These are phyloP conservation scores for Adenanthera pavonina DNA, from an alignment of 306 rosid genomes.

Conservation along the genomic window DNA sequence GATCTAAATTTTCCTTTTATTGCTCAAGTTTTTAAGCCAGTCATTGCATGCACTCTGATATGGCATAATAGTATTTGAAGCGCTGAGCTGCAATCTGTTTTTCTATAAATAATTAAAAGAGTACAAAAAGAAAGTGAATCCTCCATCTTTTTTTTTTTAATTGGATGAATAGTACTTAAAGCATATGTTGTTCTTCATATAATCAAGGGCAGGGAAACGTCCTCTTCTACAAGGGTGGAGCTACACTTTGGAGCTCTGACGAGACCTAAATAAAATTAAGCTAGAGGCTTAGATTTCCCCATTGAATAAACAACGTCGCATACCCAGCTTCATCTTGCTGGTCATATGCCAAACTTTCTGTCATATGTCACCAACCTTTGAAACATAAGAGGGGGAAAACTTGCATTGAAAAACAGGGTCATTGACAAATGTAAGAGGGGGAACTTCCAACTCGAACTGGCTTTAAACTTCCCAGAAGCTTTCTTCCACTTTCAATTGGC, in stretches of 20 bases:
- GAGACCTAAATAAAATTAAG: neutral
- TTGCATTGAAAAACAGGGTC: conserved; percentile 30
- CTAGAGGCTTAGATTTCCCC: neutral
- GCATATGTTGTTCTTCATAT: conserved; percentile 29
- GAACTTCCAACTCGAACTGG: conserved; percentile 71
- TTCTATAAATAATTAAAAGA: neutral
- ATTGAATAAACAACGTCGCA: neutral
- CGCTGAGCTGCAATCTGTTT: neutral
- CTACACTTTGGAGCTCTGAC: neutral
- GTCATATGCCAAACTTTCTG: conserved; percentile 18
- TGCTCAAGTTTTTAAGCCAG: too few species aligned
- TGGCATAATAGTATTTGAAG: conserved; percentile 3
- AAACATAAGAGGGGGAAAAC: neutral
- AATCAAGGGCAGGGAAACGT: neutral
- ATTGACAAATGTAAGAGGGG: conserved; percentile 39
- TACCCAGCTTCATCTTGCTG: conserved; percentile 30
- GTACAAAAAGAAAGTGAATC: conserved; percentile 14
- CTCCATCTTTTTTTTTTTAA: neutral
- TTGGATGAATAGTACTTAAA: neutral
- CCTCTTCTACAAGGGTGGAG: conserved; percentile 10
- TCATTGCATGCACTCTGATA: neutral
- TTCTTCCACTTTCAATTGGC: conserved; percentile 54
- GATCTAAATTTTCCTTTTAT: neutral
- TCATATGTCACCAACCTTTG: conserved; percentile 28
- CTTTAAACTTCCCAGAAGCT: conserved; percentile 58